A percentile compares a stretch with the other conserved stretches of the same genome.
phyloP scores from a whole-genome alignment of 2,329 filamentous ascomycete genomes.

The Fusarium haematococcum region DNA sequence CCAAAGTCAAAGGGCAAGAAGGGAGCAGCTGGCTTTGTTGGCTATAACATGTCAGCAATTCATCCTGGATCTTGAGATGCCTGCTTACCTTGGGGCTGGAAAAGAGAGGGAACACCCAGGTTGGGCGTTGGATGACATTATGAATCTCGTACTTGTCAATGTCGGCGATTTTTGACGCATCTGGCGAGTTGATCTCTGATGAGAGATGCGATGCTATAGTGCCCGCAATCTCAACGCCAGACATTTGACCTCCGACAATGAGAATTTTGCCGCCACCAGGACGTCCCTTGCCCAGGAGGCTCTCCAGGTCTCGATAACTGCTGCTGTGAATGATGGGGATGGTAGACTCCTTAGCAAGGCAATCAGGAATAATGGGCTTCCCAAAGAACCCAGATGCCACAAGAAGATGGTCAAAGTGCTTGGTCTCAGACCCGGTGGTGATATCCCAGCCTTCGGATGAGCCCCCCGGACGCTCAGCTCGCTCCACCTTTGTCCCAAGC shows the following conservation, averaged over 20 bases:
- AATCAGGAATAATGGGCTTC: constrained; percentile 63
- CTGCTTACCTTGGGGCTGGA: constrained; percentile 62
- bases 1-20: constrained; percentile 81
- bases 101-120: constrained; percentile 76
- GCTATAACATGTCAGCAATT: constrained; percentile 45
- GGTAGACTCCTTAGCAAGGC: constrained; percentile 49
- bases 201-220: constrained; percentile 80
- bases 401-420: constrained; percentile 77
- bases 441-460: constrained; percentile 59
- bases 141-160: constrained; percentile 69
- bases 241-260: constrained; percentile 85
- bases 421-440: constrained; percentile 54
- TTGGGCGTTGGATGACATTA: constrained; percentile 76
- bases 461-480: constrained; percentile 50
- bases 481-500: constrained; percentile 61
- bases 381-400: constrained; percentile 84
- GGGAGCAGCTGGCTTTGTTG: constrained; percentile 60
- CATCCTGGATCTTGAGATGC: accelerated
- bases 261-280: constrained; percentile 70
- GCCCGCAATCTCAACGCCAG: constrained; percentile 80
- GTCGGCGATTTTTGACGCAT: constrained; percentile 52
- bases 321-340: constrained; percentile 76
- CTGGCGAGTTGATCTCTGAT: constrained; percentile 67
- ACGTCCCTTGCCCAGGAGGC: constrained; percentile 57
- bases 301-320: constrained; percentile 67